These are phyloP conservation scores for Neonectria sp. DNA, from an alignment of 2,329 filamentous ascomycete genomes.

Conservation along the genomic window DNA sequence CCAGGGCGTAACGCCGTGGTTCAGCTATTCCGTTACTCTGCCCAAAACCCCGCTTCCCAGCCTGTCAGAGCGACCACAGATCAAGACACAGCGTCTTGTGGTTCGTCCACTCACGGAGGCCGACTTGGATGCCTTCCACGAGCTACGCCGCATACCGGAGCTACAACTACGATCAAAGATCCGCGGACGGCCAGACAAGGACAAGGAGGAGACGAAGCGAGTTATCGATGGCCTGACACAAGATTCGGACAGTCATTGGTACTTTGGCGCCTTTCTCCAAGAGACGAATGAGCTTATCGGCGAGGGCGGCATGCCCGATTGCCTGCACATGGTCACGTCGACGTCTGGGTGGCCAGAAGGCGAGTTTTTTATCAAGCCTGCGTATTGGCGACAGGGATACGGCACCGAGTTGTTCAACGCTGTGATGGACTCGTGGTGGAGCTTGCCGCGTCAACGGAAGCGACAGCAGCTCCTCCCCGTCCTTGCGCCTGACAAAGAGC, in stretches of 20 bases:
- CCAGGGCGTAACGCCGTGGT: conserved; percentile 39
- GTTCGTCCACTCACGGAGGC: conserved; percentile 32
- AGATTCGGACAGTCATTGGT: conserved; percentile 35
- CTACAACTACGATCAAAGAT: conserved; percentile 26
- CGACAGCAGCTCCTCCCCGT: conserved; percentile 31
- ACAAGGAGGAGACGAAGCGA: conserved; percentile 33
- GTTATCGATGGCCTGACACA: conserved; percentile 25
- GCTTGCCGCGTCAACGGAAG: conserved; percentile 32
- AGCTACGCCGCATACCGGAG: conserved; percentile 27
- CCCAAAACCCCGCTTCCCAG: conserved; percentile 32
- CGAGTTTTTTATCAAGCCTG: conserved; percentile 36
- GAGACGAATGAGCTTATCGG: conserved; percentile 37
- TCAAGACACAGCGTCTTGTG: conserved; percentile 36
- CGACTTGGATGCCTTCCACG: conserved; percentile 36
- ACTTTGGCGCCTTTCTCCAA: conserved; percentile 36
- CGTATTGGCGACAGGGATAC: conserved; percentile 36
- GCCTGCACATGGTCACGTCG: conserved; percentile 28
- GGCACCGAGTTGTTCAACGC: conserved; percentile 33
- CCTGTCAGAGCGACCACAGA: conserved; percentile 28
- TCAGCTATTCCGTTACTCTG: conserved; percentile 39
- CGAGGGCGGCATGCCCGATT: conserved; percentile 36
- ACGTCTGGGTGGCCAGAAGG: conserved; percentile 39
- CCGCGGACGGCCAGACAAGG: conserved; percentile 32
- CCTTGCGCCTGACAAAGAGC: conserved; percentile 20
- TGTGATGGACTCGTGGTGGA: conserved; percentile 38